Evolutionary conservation across 208 protist genomes (phyloP).

Genomic region (Acanthamoeba lenticulata): DNA sequence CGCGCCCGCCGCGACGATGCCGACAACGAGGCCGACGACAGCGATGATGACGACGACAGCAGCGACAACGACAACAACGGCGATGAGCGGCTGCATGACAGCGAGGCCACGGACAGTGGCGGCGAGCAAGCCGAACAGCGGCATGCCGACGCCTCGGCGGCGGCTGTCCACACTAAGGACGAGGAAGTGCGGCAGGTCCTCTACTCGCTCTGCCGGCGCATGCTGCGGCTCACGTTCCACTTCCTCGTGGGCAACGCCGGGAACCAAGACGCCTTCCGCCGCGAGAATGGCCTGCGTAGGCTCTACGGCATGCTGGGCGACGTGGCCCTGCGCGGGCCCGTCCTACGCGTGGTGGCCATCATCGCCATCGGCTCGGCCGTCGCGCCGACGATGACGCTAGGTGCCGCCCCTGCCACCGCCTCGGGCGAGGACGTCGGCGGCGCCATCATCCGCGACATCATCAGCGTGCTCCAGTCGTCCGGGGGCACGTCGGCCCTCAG

Average conservation of each 20-base stretch:
- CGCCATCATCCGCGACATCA: constrained; percentile 28
- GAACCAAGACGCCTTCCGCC: constrained; percentile 48
- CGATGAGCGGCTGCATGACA: background rate
- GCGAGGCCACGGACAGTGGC: background rate
- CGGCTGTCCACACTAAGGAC: background rate
- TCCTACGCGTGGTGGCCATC: constrained; percentile 17
- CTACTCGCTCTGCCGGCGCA: constrained; percentile 28
- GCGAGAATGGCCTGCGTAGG: background rate
- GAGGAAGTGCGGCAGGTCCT: constrained; percentile 5
- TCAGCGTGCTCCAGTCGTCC: constrained; percentile 29
- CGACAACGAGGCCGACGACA: background rate
- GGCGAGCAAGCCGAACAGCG: background rate
- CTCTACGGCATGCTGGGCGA: constrained; percentile 2
- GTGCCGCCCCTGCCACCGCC: background rate
- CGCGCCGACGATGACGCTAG: background rate
- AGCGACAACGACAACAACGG: constrained; percentile 11
- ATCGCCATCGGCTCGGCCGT: background rate
- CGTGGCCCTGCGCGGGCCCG: constrained; percentile 21
- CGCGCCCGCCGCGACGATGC: background rate
- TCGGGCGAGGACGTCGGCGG: background rate
- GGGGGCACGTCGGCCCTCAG: constrained; percentile 8
- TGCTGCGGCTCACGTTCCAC: constrained; percentile 36
- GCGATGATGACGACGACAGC: constrained; percentile 1
- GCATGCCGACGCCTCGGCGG: background rate
- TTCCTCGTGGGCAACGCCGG: constrained; percentile 30